A percentile compares a stretch with the other conserved stretches of the same genome.
Evolutionary conservation across 345 rosid genomes (phyloP).

Genomic region (Eucalyptus marginata): DNA sequence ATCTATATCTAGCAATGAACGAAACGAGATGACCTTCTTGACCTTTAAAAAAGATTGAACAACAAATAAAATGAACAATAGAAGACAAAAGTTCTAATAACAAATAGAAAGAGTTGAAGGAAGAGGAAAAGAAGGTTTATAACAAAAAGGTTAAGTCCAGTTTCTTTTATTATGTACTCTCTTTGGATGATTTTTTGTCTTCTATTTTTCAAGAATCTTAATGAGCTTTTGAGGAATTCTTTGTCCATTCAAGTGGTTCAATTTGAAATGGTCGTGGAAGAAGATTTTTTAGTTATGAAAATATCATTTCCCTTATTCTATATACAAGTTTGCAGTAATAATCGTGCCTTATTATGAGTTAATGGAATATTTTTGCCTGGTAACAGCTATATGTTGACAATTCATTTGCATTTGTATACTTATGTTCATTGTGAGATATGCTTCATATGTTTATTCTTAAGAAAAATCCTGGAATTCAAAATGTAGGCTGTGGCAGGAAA

Average conservation of each 20-base stretch:
- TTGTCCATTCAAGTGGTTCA: not conserved
- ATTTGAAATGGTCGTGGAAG: not conserved
- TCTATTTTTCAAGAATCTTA: not conserved
- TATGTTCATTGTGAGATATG: not conserved
- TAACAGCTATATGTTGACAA: not conserved
- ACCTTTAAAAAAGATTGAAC: not conserved
- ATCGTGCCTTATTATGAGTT: not conserved
- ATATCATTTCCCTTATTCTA: not conserved
- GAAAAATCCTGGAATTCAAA: not conserved
- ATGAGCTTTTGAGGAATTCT: not conserved
- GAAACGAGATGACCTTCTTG: not conserved
- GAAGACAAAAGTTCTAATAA: not conserved
- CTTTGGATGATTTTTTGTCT: not conserved
- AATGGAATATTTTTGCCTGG: not conserved
- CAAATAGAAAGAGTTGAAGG: not conserved
- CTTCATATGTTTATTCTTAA: not conserved
- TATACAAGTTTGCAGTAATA: not conserved
- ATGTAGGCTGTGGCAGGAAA: conserved; percentile 53
- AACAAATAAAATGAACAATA: not conserved
- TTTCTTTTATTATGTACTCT: not conserved
- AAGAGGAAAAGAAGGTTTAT: not conserved
- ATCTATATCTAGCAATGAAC: not conserved
- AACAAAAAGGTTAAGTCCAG: not conserved
- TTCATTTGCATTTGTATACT: not conserved
- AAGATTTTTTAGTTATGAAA: not conserved